phyloP scores from a whole-genome alignment of 1,284 basidiomycete species.

The Ustilago cynodontis region DNA sequence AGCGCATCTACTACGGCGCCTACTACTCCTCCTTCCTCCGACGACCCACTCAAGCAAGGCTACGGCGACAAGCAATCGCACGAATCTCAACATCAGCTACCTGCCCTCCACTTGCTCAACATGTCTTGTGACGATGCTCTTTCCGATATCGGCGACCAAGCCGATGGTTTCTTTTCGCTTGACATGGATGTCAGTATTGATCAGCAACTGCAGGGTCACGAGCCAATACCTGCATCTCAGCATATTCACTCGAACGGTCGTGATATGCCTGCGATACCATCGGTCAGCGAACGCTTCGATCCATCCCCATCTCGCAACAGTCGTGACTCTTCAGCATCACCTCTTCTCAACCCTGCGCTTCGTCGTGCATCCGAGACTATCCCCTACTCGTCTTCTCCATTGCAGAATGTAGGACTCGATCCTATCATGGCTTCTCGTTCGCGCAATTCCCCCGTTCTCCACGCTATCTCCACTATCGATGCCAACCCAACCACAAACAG shows the following conservation, averaged over 20 bases:
- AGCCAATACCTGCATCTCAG: not conserved
- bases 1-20: conserved; percentile 45
- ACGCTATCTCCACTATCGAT: not conserved
- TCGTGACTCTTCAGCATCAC: conserved; percentile 11
- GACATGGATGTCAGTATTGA: conserved; percentile 59
- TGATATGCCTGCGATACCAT: not conserved
- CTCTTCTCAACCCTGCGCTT: conserved; percentile 20
- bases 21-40: conserved; percentile 29
- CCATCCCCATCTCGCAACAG: conserved; percentile 10
- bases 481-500: not conserved
- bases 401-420: conserved; percentile 34
- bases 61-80: conserved; percentile 8
- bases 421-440: conserved; percentile 35
- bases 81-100: conserved; percentile 13
- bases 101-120: conserved; percentile 41
- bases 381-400: conserved; percentile 37
- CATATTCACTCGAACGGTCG: not conserved
- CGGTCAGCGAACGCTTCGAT: conserved; percentile 16
- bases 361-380: conserved; percentile 32
- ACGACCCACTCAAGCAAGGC: not conserved
- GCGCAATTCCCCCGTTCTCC: conserved; percentile 28
- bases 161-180: conserved; percentile 59
- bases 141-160: conserved; percentile 44
- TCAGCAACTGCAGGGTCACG: conserved; percentile 27
- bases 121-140: conserved; percentile 39